Evolutionary conservation across 108 stramenopile genomes (phyloP).

Genomic region (Halocafeteria seosinensis): DNA sequence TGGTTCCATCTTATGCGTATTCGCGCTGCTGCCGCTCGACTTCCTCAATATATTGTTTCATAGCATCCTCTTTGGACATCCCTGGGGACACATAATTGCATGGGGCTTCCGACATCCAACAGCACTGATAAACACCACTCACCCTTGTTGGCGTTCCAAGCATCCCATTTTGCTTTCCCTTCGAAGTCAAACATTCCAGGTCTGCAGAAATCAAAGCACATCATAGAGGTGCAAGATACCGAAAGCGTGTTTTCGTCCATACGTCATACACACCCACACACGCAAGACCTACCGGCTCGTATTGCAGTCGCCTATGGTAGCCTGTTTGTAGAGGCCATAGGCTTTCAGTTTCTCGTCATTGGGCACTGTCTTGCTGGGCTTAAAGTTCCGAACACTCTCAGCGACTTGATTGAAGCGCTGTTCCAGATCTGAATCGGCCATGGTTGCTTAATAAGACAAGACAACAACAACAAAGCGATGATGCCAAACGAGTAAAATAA

Average conservation of each 20-base stretch:
- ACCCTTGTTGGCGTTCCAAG: conserved; percentile 21
- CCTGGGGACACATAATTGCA: too few species aligned
- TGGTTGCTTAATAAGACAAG: too few species aligned
- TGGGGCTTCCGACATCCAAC: too few species aligned
- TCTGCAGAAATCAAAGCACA: too few species aligned
- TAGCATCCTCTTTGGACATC: conserved; percentile 14
- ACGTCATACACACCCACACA: neutral
- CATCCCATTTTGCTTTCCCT: conserved; percentile 24
- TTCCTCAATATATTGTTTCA: conserved; percentile 12
- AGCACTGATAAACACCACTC: neutral
- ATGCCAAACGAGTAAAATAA: too few species aligned
- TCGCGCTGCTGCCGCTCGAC: conserved; percentile 7
- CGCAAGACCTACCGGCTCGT: conserved; percentile 10
- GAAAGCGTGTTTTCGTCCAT: too few species aligned
- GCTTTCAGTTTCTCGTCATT: conserved; percentile 9
- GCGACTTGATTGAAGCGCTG: neutral
- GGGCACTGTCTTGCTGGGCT: neutral
- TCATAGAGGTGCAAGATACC: too few species aligned
- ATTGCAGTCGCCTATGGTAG: conserved; percentile 20
- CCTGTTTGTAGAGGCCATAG: conserved; percentile 23
- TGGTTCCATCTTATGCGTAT: neutral
- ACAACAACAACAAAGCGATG: too few species aligned
- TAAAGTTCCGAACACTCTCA: neutral
- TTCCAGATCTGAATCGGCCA: too few species aligned
- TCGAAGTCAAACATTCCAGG: conserved; percentile 18